Conservation (phyloP, 106 monocot genomes). For the Agapanthus africanus region DNA sequence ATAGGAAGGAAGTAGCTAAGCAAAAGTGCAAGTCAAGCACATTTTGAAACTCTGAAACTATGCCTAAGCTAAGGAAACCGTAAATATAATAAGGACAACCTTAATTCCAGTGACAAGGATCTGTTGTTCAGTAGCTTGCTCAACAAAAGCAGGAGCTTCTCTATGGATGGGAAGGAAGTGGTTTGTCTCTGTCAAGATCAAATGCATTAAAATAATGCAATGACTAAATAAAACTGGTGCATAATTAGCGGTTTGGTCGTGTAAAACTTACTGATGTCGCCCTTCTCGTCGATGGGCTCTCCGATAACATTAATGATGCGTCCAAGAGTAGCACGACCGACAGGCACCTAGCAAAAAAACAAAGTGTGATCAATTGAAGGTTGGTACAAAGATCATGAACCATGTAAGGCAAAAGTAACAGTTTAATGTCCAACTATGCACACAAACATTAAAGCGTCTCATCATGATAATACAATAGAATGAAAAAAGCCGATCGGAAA, state of each 20-base stretch:
- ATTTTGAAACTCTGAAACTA: no score
- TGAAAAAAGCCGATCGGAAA: no score
- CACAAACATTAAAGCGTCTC: not conserved
- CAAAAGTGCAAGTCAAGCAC: no score
- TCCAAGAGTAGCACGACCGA: slow-evolving; percentile 70
- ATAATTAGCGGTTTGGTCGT: not conserved
- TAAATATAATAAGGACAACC: slow-evolving; percentile 19
- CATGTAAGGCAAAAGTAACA: not conserved
- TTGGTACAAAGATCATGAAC: not conserved
- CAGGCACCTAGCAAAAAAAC: slow-evolving; percentile 49
- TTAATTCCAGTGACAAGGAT: slow-evolving; percentile 84
- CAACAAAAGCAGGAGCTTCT: slow-evolving; percentile 45
- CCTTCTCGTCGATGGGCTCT: slow-evolving; percentile 79
- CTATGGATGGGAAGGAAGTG: slow-evolving; percentile 79
- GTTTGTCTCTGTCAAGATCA: slow-evolving; percentile 31
- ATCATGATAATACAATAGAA: no score
- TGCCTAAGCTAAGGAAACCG: no score
- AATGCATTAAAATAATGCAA: not conserved
- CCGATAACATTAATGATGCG: slow-evolving; percentile 86
- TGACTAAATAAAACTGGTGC: not conserved
- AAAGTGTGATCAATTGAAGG: not conserved
- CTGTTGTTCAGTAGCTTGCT: slow-evolving; percentile 62
- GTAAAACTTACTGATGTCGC: slow-evolving; percentile 59
- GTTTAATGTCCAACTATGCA: no score
- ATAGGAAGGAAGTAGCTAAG: no score